These are phyloP conservation scores for Osmanthus fragrans DNA, from an alignment of 257 asterid species.

Conservation along the genomic window DNA sequence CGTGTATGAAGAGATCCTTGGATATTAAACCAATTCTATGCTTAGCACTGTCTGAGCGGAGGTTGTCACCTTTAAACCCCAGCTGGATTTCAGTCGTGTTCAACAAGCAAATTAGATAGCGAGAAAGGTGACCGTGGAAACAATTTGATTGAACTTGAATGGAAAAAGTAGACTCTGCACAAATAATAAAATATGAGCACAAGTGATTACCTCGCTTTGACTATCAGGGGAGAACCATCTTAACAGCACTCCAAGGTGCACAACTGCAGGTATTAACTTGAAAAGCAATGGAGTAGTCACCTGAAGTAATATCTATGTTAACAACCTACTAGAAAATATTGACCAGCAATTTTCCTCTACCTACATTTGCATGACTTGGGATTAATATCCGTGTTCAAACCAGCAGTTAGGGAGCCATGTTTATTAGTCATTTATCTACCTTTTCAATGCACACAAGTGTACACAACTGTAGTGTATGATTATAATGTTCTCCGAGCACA, in stretches of 20 bases:
- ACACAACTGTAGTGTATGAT: not conserved
- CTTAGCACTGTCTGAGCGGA: conserved; percentile 83
- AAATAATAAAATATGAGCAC: not conserved
- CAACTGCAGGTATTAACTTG: conserved; percentile 93
- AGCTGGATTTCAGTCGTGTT: conserved; percentile 45
- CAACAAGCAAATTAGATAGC: conserved; percentile 11
- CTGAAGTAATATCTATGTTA: conserved; percentile 36
- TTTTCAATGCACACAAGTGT: not conserved
- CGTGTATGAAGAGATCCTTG: conserved; percentile 61
- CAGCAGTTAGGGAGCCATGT: not conserved
- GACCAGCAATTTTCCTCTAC: not conserved
- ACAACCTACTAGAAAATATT: not conserved
- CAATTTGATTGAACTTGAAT: not conserved
- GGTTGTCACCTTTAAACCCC: conserved; percentile 73
- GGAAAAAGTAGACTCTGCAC: not conserved
- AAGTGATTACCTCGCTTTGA: conserved; percentile 67
- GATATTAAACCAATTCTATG: conserved; percentile 84
- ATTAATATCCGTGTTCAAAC: not conserved
- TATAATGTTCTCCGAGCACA: not conserved
- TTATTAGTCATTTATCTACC: not conserved
- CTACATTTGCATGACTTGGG: not conserved
- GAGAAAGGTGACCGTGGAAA: not conserved
- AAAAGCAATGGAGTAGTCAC: conserved; percentile 95
- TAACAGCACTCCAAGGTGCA: conserved; percentile 88
- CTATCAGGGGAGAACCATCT: conserved; percentile 91